These are phyloP conservation scores for Podospora australis DNA, from an alignment of 495 filamentous ascomycete genomes.

Conservation along the genomic window DNA sequence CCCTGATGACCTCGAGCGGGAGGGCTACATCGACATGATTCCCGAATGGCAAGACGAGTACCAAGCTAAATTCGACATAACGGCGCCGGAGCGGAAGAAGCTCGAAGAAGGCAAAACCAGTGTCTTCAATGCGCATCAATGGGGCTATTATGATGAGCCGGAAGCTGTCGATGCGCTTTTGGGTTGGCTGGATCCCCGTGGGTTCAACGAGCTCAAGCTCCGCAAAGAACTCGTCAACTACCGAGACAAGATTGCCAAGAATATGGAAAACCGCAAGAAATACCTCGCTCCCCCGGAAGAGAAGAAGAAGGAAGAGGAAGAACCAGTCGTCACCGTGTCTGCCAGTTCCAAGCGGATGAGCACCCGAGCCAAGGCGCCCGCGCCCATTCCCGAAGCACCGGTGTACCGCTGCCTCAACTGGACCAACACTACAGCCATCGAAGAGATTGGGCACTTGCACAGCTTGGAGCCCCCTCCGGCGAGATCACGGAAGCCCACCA, in stretches of 20 bases:
- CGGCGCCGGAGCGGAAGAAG: slow-evolving; percentile 77
- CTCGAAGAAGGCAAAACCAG: slow-evolving; percentile 78
- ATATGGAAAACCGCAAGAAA: slow-evolving; percentile 71
- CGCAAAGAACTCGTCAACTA: slow-evolving; percentile 77
- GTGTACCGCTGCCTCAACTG: slow-evolving; percentile 70
- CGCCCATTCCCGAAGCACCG: slow-evolving; percentile 43
- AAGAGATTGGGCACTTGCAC: slow-evolving; percentile 76
- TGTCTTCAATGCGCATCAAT: slow-evolving; percentile 70
- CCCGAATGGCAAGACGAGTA: slow-evolving; percentile 59
- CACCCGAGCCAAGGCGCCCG: slow-evolving; percentile 59
- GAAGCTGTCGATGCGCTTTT: slow-evolving; percentile 69
- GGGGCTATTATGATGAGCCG: slow-evolving; percentile 84
- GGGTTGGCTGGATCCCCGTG: slow-evolving; percentile 80
- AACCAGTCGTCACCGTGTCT: slow-evolving; percentile 25
- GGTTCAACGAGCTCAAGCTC: slow-evolving; percentile 74
- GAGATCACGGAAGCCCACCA: slow-evolving; percentile 51
- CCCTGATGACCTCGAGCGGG: slow-evolving; percentile 79
- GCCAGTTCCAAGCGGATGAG: slow-evolving; percentile 55
- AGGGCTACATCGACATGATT: slow-evolving; percentile 68
- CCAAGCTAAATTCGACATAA: slow-evolving; percentile 62
- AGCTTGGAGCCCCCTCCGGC: slow-evolving; percentile 64
- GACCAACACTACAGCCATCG: slow-evolving; percentile 71
- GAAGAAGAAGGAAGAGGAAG: slow-evolving; percentile 12
- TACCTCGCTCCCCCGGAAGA: slow-evolving; percentile 50
- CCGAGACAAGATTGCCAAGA: slow-evolving; percentile 64